Conservation (phyloP, 2,329 filamentous ascomycete genomes). For the Fusarium lateritium region DNA sequence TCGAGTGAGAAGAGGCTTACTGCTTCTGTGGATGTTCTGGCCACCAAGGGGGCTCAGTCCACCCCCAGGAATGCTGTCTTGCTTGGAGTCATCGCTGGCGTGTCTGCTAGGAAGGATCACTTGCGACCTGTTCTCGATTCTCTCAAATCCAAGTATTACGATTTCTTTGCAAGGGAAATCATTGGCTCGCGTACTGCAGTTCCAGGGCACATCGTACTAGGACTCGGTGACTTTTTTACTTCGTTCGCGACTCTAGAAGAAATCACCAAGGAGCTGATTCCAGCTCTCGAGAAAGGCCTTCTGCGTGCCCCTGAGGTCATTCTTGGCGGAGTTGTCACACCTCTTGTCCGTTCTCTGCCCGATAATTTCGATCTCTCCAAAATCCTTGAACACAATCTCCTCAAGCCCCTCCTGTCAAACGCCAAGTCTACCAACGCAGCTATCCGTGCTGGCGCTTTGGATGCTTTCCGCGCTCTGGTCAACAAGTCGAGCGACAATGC, state of each 20-base stretch:
- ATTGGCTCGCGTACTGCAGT: conserved; percentile 82
- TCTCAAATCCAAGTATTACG: conserved; percentile 80
- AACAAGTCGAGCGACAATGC: conserved; percentile 70
- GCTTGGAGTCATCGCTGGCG: conserved; percentile 89
- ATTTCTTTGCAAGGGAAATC: conserved; percentile 89
- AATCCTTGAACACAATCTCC: conserved; percentile 77
- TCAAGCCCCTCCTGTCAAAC: conserved; percentile 91
- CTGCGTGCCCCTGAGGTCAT: conserved; percentile 92
- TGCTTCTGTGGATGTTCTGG: conserved; percentile 75
- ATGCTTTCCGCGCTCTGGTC: conserved; percentile 81
- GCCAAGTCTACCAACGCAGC: conserved; percentile 88
- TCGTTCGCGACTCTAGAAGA: conserved; percentile 82
- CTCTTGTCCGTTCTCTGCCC: conserved; percentile 80
- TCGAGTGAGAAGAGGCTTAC: conserved; percentile 72
- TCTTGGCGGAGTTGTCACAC: conserved; percentile 81
- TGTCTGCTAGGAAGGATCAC: conserved; percentile 79
- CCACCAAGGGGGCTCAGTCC: conserved; percentile 75
- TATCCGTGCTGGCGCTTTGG: conserved; percentile 82
- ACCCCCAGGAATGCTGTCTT: conserved; percentile 80
- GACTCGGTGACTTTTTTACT: conserved; percentile 85
- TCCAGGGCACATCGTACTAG: conserved; percentile 78
- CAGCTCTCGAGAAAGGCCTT: conserved; percentile 88
- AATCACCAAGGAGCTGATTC: conserved; percentile 80
- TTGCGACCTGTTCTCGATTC: conserved; percentile 73
- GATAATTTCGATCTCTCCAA: conserved; percentile 82